These are phyloP conservation scores for Russula virescens DNA, from an alignment of 768 basidiomycete species.

Conservation along the genomic window DNA sequence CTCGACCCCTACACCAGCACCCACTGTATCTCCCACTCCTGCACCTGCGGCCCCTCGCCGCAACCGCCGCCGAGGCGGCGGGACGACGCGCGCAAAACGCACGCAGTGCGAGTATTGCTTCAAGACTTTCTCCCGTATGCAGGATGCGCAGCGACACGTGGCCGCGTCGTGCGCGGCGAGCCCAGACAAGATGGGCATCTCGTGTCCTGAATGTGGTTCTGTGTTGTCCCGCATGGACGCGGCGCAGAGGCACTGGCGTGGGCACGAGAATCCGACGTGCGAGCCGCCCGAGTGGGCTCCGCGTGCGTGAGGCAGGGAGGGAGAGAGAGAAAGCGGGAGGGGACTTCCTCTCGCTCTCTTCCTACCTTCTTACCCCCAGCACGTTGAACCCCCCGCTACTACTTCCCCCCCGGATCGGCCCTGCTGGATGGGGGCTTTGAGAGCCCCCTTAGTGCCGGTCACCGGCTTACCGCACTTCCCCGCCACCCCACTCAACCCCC, in stretches of 20 bases:
- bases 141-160: conserved; percentile 15
- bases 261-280: conserved; percentile 10
- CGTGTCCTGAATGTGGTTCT: conserved; percentile 13
- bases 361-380: no score
- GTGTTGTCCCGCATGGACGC: conserved; percentile 17
- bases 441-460: no score
- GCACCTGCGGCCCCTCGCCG: neutral
- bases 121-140: conserved; percentile 11
- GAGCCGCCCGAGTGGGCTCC: neutral
- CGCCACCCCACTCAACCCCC: no score
- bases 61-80: neutral
- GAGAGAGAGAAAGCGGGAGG: no score
- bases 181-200: neutral
- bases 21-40: neutral
- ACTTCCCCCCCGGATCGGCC: no score
- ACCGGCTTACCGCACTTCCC: no score
- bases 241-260: conserved; percentile 20
- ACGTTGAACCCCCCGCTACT: no score
- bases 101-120: conserved; percentile 6
- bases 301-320: neutral
- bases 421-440: no score
- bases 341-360: no score
- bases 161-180: conserved; percentile 8
- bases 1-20: neutral
- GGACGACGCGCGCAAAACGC: neutral